A percentile compares a stretch with the other conserved stretches of the same genome.
phyloP scores from a whole-genome alignment of 2,329 filamentous ascomycete genomes.

The Botrytis fabae region DNA sequence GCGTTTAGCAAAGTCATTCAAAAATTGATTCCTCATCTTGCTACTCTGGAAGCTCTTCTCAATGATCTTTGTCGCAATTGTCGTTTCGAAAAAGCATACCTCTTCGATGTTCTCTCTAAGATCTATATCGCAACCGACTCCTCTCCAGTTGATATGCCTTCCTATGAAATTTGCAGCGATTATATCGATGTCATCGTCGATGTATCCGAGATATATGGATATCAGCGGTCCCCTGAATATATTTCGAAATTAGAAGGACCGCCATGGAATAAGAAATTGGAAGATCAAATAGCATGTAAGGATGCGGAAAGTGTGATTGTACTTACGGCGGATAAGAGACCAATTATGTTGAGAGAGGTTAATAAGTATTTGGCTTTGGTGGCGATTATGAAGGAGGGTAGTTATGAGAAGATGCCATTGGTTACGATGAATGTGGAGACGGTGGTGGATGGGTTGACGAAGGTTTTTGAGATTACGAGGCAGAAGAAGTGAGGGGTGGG shows the following conservation, averaged over 20 bases:
- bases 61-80: slow-evolving; percentile 92
- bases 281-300: slow-evolving; percentile 65
- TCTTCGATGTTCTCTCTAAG: slow-evolving; percentile 97
- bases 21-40: slow-evolving; percentile 90
- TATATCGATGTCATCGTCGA: slow-evolving; percentile 99
- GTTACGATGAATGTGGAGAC: slow-evolving; percentile 87
- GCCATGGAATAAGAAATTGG: slow-evolving; percentile 61
- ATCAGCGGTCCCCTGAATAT: slow-evolving; percentile 58
- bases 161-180: slow-evolving; percentile 97
- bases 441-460: slow-evolving; percentile 73
- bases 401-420: slow-evolving; percentile 78
- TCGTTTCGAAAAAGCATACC: slow-evolving; percentile 95
- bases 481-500: slow-evolving; percentile 43
- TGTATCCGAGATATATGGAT: slow-evolving; percentile 93
- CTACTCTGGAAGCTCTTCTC: slow-evolving; percentile 88
- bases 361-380: slow-evolving; percentile 77
- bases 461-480: slow-evolving; percentile 76
- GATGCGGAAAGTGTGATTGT: slow-evolving; percentile 70
- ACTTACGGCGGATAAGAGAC: slow-evolving; percentile 59
- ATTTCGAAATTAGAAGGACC: slow-evolving; percentile 58
- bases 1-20: slow-evolving; percentile 98
- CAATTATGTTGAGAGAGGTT: slow-evolving; percentile 68
- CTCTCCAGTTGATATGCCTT: slow-evolving; percentile 88
- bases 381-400: slow-evolving; percentile 83
- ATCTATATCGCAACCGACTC: slow-evolving; percentile 98